phyloP scores from a whole-genome alignment of 1,139 yeast genomes.

The Suhomyces yuchorum region DNA sequence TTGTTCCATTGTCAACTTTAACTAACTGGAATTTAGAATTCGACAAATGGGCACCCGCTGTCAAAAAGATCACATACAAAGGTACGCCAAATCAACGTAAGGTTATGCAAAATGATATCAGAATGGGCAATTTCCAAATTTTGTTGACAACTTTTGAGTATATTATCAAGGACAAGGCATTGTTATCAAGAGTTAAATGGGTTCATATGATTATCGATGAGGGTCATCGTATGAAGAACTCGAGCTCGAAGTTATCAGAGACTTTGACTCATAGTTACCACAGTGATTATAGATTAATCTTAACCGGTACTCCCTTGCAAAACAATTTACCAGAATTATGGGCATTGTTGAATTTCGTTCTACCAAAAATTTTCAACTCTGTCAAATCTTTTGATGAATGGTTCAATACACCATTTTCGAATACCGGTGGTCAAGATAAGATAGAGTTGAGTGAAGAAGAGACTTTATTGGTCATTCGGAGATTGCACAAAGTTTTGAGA shows the following conservation, averaged over 20 bases:
- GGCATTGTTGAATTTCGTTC: slow-evolving; percentile 77
- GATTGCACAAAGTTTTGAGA: slow-evolving; percentile 93
- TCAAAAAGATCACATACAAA: slow-evolving; percentile 69
- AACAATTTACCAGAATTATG: slow-evolving; percentile 83
- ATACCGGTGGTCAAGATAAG: slow-evolving; percentile 79
- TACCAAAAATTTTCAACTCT: slow-evolving; percentile 80
- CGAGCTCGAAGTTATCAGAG: slow-evolving; percentile 70
- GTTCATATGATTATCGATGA: slow-evolving; percentile 88
- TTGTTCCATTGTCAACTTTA: slow-evolving; percentile 81
- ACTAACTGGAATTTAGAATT: slow-evolving; percentile 86
- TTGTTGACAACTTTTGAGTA: slow-evolving; percentile 80
- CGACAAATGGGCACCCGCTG: slow-evolving; percentile 83
- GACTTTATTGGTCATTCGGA: slow-evolving; percentile 85
- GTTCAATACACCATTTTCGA: slow-evolving; percentile 85
- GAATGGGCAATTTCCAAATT: slow-evolving; percentile 71
- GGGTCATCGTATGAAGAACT: slow-evolving; percentile 86
- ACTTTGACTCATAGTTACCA: slow-evolving; percentile 74
- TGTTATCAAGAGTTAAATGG: slow-evolving; percentile 71
- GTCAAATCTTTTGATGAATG: slow-evolving; percentile 87
- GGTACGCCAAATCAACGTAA: slow-evolving; percentile 76
- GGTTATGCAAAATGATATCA: slow-evolving; percentile 60
- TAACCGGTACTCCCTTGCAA: slow-evolving; percentile 88
- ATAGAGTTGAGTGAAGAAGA: slow-evolving; percentile 89
- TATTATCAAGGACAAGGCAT: slow-evolving; percentile 70
- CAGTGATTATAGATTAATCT: slow-evolving; percentile 73